Conservation (phyloP, 179 eudicot species). For the Corrigiola litoralis region DNA sequence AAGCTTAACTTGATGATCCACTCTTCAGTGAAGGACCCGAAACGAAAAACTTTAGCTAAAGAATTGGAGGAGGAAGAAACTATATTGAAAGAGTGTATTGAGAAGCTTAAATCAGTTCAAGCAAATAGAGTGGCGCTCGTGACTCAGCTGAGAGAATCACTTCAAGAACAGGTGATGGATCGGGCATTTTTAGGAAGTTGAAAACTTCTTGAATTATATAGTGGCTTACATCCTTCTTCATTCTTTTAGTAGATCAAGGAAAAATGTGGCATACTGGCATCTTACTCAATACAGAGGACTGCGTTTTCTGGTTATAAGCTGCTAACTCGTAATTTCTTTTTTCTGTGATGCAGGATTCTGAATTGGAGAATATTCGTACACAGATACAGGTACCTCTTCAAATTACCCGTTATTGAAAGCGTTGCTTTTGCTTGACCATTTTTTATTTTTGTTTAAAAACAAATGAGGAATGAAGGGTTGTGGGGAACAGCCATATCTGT, state of each 20-base stretch:
- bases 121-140: conserved; percentile 40
- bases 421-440: too few species aligned
- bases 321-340: conserved; percentile 5
- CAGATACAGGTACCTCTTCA: conserved; percentile 67
- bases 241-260: not conserved
- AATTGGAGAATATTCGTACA: conserved; percentile 84
- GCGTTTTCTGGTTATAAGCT: not conserved
- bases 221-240: not conserved
- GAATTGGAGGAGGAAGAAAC: conserved; percentile 40
- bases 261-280: not conserved
- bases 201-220: not conserved
- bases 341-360: conserved; percentile 65
- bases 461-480: too few species aligned
- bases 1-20: conserved; percentile 10
- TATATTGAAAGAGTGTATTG: conserved; percentile 36
- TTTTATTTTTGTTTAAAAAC: too few species aligned
- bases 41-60: conserved; percentile 34
- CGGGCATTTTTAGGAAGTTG: not conserved
- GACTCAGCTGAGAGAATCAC: conserved; percentile 37
- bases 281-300: not conserved
- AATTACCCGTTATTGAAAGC: not conserved
- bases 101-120: conserved; percentile 39
- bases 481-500: too few species aligned
- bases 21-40: conserved; percentile 43
- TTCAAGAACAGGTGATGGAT: conserved; percentile 42